These are phyloP conservation scores for Vitis rupestris DNA, from an alignment of 164 flowering plant genomes.

Conservation along the genomic window DNA sequence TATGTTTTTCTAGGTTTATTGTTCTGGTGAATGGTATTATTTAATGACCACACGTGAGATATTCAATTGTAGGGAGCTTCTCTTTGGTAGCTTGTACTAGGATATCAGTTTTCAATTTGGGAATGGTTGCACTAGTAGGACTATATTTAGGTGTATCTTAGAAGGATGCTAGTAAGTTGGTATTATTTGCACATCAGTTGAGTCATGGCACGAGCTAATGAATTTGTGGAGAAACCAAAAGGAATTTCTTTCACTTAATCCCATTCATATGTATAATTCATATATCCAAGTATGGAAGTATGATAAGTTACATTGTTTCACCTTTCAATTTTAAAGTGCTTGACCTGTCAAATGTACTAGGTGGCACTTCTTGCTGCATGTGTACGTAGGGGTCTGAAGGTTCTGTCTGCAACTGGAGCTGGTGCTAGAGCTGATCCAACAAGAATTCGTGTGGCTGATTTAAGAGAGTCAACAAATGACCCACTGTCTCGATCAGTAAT, in stretches of 20 bases:
- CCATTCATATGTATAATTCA: neutral
- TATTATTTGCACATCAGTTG: too few species aligned
- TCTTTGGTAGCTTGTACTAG: too few species aligned
- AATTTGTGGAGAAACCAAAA: too few species aligned
- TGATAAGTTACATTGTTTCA: neutral
- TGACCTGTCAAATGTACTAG: constrained; percentile 32
- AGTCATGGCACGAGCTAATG: too few species aligned
- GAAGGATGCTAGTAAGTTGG: too few species aligned
- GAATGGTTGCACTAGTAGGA: too few species aligned
- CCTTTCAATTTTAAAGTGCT: neutral
- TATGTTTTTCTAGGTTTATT: too few species aligned
- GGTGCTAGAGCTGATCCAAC: constrained; percentile 99
- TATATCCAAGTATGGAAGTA: neutral
- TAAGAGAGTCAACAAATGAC: constrained; percentile 84
- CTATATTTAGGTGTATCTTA: too few species aligned
- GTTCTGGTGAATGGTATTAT: too few species aligned
- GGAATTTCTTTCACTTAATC: neutral
- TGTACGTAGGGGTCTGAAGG: constrained; percentile 84
- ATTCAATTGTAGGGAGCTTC: too few species aligned
- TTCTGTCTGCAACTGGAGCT: constrained; percentile 93
- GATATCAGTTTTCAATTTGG: too few species aligned
- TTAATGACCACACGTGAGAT: too few species aligned
- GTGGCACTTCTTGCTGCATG: constrained; percentile 99
- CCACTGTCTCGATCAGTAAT: constrained; percentile 86
- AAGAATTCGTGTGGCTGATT: constrained; percentile 91